Base-by-base conservation (phyloP, 2,329 filamentous ascomycete genomes). In the Leptosphaerulina australis region DNA sequence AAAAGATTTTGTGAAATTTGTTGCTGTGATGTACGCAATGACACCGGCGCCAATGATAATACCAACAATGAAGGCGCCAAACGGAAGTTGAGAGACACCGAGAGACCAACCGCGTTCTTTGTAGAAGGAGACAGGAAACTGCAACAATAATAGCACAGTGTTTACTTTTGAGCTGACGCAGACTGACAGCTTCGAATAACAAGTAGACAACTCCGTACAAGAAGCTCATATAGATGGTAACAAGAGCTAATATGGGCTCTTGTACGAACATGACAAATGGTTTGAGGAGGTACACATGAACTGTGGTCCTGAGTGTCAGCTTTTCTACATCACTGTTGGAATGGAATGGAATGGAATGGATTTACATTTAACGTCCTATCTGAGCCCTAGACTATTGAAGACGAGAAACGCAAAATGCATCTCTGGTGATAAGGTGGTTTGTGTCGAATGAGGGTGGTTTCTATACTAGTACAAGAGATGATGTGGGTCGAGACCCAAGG, bases 161-260 rank as follows among this genome's bases (percentile, higher is more conserved):
- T 14, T 15, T 15, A 1, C 10, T 9, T 8, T 29, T 10, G n/a
- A 9, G 14, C 12, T 15, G 2, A 15, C 14, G 28, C 3, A 15
- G 2, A 55, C 63, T 62, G 53, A 68, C 67, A 15, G 68, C 68
- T 53, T 71, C 68, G 17, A 71, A 71, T 1, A 71, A 58, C 0
- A 71, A 80, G 64, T 88, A 88, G 0, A 88, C 70, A 24, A 87
- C 85, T 0, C 84, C 85, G 55, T 87, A 88, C 61, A 82, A 79
- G 66, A 90, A 89, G 43, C 81, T 84, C 29, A 86, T 85, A 63
- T 90, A 90, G 0, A 89, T 66, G 0, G 86, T 84, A 12, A 90
- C 77, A 11, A 70, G 61, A 1, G 67, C 67, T 12, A 71, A 44
- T 18, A 71, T 70, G 0, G 68, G 68, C 31, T 71, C 68, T 17